phyloP scores from a whole-genome alignment of 2,329 filamentous ascomycete species.

The Purpureocillium takamizusanense region DNA sequence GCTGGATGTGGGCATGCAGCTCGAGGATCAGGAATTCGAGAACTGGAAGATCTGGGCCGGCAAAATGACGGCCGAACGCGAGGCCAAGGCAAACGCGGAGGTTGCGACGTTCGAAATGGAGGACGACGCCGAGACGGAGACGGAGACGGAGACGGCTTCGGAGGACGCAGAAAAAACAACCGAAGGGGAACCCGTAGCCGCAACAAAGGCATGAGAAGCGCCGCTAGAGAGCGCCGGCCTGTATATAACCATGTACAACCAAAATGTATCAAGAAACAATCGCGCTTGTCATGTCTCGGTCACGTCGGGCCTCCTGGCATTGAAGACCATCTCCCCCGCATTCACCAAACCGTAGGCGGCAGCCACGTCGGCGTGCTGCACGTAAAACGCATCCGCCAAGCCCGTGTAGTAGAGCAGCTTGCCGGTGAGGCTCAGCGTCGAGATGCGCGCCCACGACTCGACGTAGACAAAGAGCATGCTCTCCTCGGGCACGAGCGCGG shows the following conservation, averaged over 20 bases:
- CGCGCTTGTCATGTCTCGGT: neutral
- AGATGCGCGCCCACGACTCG: slow-evolving; percentile 86
- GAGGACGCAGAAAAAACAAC: no score
- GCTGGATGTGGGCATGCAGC: slow-evolving; percentile 67
- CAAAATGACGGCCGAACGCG: slow-evolving; percentile 32
- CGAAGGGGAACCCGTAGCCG: no score
- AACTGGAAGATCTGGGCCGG: slow-evolving; percentile 76
- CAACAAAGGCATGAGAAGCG: no score
- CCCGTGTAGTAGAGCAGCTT: slow-evolving; percentile 55
- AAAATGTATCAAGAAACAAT: slow-evolving; percentile 8
- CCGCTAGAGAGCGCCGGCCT: neutral
- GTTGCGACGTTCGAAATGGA: slow-evolving; percentile 33
- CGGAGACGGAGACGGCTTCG: neutral
- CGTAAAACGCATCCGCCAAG: slow-evolving; percentile 69
- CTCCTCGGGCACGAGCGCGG: slow-evolving; percentile 33
- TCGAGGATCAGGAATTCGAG: slow-evolving; percentile 76
- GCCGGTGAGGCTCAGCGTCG: slow-evolving; percentile 74
- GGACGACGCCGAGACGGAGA: slow-evolving; percentile 16
- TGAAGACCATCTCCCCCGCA: slow-evolving; percentile 30
- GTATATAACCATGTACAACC: slow-evolving; percentile 12
- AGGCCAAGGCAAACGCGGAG: slow-evolving; percentile 29
- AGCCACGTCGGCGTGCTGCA: slow-evolving; percentile 67
- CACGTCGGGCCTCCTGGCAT: slow-evolving; percentile 17
- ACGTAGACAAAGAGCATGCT: slow-evolving; percentile 73
- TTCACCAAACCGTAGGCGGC: slow-evolving; percentile 30